A percentile compares a stretch with the other conserved stretches of the same genome.
phyloP scores from a whole-genome alignment of 495 filamentous ascomycete genomes.

The Schizothecium vesticola region DNA sequence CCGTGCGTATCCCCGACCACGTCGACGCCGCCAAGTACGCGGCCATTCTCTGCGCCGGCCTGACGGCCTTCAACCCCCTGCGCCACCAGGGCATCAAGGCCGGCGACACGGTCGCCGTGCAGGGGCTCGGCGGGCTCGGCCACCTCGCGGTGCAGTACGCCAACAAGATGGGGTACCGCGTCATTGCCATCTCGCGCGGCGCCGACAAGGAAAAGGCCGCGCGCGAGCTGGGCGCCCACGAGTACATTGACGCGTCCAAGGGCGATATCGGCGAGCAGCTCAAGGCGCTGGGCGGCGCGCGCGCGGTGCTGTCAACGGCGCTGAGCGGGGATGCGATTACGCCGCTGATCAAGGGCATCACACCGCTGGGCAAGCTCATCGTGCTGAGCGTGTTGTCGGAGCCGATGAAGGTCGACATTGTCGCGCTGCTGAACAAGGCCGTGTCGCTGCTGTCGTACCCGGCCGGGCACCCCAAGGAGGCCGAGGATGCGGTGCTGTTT shows the following conservation, averaged over 20 bases:
- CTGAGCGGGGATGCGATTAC: constrained; percentile 51
- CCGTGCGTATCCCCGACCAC: constrained; percentile 53
- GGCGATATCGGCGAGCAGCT: constrained; percentile 48
- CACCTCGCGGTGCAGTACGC: constrained; percentile 66
- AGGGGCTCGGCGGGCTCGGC: constrained; percentile 62
- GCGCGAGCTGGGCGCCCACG: constrained; percentile 56
- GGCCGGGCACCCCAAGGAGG: constrained; percentile 56
- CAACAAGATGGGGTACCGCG: constrained; percentile 58
- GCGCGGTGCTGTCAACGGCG: constrained; percentile 58
- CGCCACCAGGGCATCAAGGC: constrained; percentile 53
- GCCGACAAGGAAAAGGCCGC: constrained; percentile 56
- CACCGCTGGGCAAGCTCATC: constrained; percentile 51
- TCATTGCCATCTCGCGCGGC: constrained; percentile 56
- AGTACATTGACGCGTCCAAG: constrained; percentile 58
- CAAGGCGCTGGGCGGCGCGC: constrained; percentile 55
- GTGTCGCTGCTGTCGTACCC: constrained; percentile 58
- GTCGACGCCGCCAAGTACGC: constrained; percentile 56
- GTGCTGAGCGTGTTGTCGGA: constrained; percentile 13
- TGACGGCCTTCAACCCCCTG: constrained; percentile 69
- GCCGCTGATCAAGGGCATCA: constrained; percentile 51
- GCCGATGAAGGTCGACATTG: constrained; percentile 6
- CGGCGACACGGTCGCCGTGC: constrained; percentile 57
- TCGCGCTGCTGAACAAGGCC: constrained; percentile 10
- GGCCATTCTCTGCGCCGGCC: constrained; percentile 65
- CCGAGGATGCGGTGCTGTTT: constrained; percentile 62